Evolutionary conservation across 352 stramenopile genomes (phyloP), one percentile per base, ranked within the genome.

Genomic region (Globisporangium ultimum): DNA sequence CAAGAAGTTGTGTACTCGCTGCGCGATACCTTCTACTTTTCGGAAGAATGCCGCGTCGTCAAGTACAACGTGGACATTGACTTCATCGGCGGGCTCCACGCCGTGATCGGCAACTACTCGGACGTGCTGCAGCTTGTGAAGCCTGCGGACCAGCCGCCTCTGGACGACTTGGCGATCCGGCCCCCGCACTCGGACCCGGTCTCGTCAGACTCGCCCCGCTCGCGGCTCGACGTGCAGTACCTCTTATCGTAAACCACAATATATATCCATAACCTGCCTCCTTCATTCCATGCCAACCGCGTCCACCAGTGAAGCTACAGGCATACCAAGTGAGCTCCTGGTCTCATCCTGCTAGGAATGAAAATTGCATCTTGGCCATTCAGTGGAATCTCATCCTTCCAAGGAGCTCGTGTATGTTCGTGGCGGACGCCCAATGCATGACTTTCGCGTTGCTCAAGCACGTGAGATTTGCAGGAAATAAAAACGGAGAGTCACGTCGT

Each of bases 21-120:
- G 28, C 60, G 64, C 21, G 68, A 79, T 60, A 78, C 68, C 22
- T 82, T 80, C 59, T 77, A 68, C 60, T 82, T 80, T 59, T 66
- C 68, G 12, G 64, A 67, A 10, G 71, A 74, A 11, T 61, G 66
- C 14, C 61, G 65, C 28, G 59, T 82, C 36, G 67, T 78, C 58
- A 77, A 80, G 60, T 82, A 78, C 53, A 61, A 63, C 48, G 78
- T 70, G 47, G 68, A 80, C 43, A 58, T 82, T 42, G 68, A 72
- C 61, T 78, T 78, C 38, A 64, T 72, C 11, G 48, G 52, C 41
- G 67, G 62, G 48, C 66, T 82, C 56, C 59, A 76, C 32, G 57
- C 59, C 15, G 50, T 79, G 1, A 58, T 64, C 12, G 70, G 65
- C 9, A 58, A 80, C 60, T 67, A 70, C 61, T 58, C 66, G 42